phyloP scores from a whole-genome alignment of 495 filamentous ascomycete species.

The Friedmanniomyces simplex region DNA sequence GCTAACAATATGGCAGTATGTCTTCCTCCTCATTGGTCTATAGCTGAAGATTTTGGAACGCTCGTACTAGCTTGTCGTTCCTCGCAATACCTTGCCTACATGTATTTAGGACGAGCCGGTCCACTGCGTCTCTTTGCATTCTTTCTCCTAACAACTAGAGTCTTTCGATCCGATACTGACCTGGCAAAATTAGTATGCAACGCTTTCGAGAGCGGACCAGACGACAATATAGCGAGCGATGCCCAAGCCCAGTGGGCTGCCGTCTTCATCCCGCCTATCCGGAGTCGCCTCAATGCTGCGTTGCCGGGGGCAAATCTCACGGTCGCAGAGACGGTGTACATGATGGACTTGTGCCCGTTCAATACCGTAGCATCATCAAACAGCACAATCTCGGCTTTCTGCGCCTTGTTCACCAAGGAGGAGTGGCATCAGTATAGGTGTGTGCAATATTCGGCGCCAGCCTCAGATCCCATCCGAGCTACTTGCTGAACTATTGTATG shows the following conservation, averaged over 20 bases:
- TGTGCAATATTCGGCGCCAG: constrained; percentile 40
- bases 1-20: too few species aligned
- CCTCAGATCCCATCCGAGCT: background rate
- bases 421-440: constrained; percentile 58
- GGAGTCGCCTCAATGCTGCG: constrained; percentile 47
- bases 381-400: constrained; percentile 51
- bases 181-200: constrained; percentile 41
- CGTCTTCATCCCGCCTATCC: constrained; percentile 52
- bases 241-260: constrained; percentile 45
- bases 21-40: too few species aligned
- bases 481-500: background rate
- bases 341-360: constrained; percentile 86
- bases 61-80: too few species aligned
- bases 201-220: constrained; percentile 44
- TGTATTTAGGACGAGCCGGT: too few species aligned
- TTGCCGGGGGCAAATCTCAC: constrained; percentile 53
- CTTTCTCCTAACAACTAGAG: too few species aligned
- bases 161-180: too few species aligned
- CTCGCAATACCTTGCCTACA: too few species aligned
- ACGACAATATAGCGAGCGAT: constrained; percentile 35
- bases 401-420: constrained; percentile 51
- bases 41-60: too few species aligned
- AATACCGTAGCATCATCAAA: constrained; percentile 50
- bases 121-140: too few species aligned
- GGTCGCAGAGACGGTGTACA: constrained; percentile 44